These are phyloP conservation scores for Macrocystidia cucumis DNA, from an alignment of 1,284 basidiomycete genomes.

Conservation along the genomic window DNA sequence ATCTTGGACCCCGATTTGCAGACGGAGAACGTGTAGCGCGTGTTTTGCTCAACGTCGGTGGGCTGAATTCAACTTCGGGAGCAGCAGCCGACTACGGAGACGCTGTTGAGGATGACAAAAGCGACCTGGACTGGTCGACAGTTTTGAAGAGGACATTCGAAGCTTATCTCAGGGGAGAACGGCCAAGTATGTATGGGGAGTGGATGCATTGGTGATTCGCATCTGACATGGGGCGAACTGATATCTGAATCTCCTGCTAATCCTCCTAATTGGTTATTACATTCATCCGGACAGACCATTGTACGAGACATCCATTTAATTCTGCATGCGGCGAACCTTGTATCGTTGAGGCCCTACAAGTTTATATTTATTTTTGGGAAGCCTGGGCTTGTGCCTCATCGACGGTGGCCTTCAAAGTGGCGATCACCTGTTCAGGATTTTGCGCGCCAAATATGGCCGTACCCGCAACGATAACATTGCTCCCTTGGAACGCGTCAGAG, in stretches of 20 bases:
- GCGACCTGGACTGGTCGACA: slow-evolving; percentile 65
- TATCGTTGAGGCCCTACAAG: no score
- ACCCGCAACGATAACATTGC: slow-evolving; percentile 98
- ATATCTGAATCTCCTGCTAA: background rate
- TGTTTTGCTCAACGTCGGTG: slow-evolving; percentile 19
- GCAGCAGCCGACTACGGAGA: slow-evolving; percentile 16
- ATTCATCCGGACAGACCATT: slow-evolving; percentile 37
- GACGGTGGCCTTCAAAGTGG: slow-evolving; percentile 64
- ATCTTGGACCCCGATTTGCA: slow-evolving; percentile 59
- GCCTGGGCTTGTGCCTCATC: slow-evolving; percentile 61
- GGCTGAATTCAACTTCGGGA: slow-evolving; percentile 6
- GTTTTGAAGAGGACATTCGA: slow-evolving; percentile 77
- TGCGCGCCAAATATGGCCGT: slow-evolving; percentile 89
- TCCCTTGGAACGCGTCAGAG: slow-evolving; percentile 43
- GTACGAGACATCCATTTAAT: slow-evolving; percentile 58
- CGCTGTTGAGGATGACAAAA: slow-evolving; percentile 32
- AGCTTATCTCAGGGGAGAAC: slow-evolving; percentile 63
- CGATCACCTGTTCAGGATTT: slow-evolving; percentile 75
- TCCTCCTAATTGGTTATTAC: background rate
- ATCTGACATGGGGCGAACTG: background rate
- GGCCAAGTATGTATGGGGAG: slow-evolving; percentile 74
- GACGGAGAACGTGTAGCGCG: slow-evolving; percentile 45
- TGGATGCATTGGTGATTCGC: slow-evolving; percentile 38
- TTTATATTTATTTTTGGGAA: no score
- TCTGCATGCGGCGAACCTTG: slow-evolving; percentile 56